These are phyloP conservation scores for Ganoderma multipileum DNA, from an alignment of 1,284 basidiomycete species.

Conservation along the genomic window DNA sequence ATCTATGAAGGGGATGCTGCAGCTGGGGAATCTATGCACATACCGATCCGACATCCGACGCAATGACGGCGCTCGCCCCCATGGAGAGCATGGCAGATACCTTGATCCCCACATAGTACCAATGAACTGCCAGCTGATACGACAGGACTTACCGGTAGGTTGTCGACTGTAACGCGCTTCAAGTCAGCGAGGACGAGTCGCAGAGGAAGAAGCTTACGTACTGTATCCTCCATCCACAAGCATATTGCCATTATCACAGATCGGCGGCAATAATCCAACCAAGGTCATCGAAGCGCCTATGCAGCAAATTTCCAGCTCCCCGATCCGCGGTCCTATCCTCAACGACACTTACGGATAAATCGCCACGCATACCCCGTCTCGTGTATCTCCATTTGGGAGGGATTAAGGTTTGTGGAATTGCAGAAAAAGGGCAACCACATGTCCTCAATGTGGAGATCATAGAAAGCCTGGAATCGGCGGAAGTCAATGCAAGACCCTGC, in stretches of 20 bases:
- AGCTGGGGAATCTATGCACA: constrained; percentile 36
- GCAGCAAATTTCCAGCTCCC: background rate
- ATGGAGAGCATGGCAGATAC: constrained; percentile 92
- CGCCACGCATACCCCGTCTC: constrained; percentile 96
- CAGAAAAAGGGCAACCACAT: constrained; percentile 99
- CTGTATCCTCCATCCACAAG: constrained; percentile 95
- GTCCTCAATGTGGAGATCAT: constrained; percentile 96
- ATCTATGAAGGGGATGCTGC: constrained; percentile 7
- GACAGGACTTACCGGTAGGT: constrained; percentile 72
- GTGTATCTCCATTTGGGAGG: constrained; percentile 97
- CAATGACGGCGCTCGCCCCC: constrained; percentile 94
- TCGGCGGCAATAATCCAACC: constrained; percentile 92
- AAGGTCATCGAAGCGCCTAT: constrained; percentile 97
- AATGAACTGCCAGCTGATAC: no score
- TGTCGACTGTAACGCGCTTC: constrained; percentile 70
- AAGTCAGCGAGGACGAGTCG: constrained; percentile 16
- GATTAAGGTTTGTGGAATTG: constrained; percentile 99
- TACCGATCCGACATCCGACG: constrained; percentile 93
- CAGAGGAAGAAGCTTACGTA: constrained; percentile 45
- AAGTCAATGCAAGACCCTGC: constrained; percentile 16
- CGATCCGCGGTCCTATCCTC: background rate
- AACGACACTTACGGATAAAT: constrained; percentile 71
- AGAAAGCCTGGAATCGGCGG: constrained; percentile 67
- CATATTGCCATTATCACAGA: constrained; percentile 94
- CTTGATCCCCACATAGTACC: constrained; percentile 42